A percentile compares a stretch with the other conserved stretches of the same genome.
Conservation (phyloP, 345 rosid genomes). For the Syzygium grande region DNA sequence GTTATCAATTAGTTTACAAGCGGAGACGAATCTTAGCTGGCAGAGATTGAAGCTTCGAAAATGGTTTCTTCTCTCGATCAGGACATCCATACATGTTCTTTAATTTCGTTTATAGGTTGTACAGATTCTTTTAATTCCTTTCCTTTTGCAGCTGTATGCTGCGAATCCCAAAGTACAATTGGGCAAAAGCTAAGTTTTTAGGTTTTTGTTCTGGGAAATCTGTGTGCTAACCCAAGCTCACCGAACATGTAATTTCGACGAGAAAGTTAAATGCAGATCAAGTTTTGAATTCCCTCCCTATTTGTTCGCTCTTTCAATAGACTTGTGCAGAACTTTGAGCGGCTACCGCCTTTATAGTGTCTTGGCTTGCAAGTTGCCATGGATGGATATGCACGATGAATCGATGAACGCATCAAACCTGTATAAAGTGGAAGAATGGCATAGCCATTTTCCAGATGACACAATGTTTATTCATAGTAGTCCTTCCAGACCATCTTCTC, state of each 20-base stretch:
- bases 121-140: background rate
- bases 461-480: background rate
- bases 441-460: background rate
- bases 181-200: background rate
- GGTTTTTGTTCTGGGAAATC: background rate
- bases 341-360: background rate
- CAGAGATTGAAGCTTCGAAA: background rate
- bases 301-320: background rate
- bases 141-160: background rate
- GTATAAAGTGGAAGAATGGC: background rate
- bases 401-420: background rate
- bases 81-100: background rate
- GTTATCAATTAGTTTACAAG: slow-evolving; percentile 8
- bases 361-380: background rate
- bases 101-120: background rate
- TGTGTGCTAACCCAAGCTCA: background rate
- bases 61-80: background rate
- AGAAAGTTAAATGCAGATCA: background rate
- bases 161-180: background rate
- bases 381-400: background rate
- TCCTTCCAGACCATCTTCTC: too few species aligned
- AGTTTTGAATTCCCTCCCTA: background rate
- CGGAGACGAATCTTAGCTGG: slow-evolving; percentile 11
- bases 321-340: background rate
- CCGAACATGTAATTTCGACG: background rate